Conservation (phyloP, 805 yeast species). For the Pichia phayaonensis region DNA sequence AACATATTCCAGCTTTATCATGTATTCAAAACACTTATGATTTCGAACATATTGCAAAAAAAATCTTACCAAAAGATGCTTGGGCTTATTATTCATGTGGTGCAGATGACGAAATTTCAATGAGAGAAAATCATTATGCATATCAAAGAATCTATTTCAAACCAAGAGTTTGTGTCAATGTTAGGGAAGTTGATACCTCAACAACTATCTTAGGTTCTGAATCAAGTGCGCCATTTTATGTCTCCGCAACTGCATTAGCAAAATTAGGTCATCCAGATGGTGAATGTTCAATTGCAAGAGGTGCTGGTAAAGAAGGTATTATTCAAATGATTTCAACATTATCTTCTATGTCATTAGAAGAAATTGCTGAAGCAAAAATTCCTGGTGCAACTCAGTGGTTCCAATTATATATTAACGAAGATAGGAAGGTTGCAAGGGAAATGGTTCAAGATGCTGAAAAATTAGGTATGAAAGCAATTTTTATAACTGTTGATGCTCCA, state of each 20-base stretch:
- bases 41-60: slow-evolving; percentile 79
- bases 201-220: slow-evolving; percentile 71
- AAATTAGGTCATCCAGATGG: slow-evolving; percentile 92
- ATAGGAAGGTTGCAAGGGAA: slow-evolving; percentile 53
- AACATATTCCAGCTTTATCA: slow-evolving; percentile 58
- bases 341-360: slow-evolving; percentile 84
- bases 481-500: slow-evolving; percentile 91
- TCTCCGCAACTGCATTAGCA: slow-evolving; percentile 88
- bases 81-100: slow-evolving; percentile 94
- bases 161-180: slow-evolving; percentile 79
- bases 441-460: slow-evolving; percentile 65
- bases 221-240: slow-evolving; percentile 73
- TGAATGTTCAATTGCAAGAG: slow-evolving; percentile 76
- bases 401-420: slow-evolving; percentile 77
- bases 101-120: slow-evolving; percentile 84
- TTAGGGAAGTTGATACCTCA: slow-evolving; percentile 57
- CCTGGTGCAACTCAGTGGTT: slow-evolving; percentile 78
- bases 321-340: slow-evolving; percentile 91
- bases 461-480: slow-evolving; percentile 72
- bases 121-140: slow-evolving; percentile 86
- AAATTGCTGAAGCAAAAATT: slow-evolving; percentile 62
- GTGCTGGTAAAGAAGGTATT: slow-evolving; percentile 63
- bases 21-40: slow-evolving; percentile 74
- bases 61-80: slow-evolving; percentile 67
- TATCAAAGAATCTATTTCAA: slow-evolving; percentile 83